Evolutionary conservation across 306 rosid genomes (phyloP), one percentile per base, ranked within the genome.

Genomic region (Fagus crenata): DNA sequence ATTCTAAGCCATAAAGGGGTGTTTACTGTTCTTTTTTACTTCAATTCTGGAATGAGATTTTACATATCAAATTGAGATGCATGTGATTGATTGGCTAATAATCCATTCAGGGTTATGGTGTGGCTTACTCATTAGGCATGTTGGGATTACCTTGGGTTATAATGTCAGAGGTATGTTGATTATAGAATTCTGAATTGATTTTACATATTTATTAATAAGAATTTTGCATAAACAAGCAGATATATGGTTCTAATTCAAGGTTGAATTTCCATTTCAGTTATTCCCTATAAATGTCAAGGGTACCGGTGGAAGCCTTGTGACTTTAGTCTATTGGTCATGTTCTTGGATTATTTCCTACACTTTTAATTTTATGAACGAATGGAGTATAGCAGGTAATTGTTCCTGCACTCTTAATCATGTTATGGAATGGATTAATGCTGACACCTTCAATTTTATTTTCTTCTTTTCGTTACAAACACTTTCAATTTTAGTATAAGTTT

Each of bases 241-340:
- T 43, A 43, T 43, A 43, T 43, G 0, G 9, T 13, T 8, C 49
- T 43, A 43, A 43, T 43, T 43, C 0, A 3, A 56, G 63, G 63
- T n/a, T 18, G 63, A 2, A 8, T 56, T 56, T 22, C 1, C 49
- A 53, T 74, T 75, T 41, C 79, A 86, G 87, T 77, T 80, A 32
- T 86, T 77, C 64, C 89, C 87, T 28, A 71, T 80, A 35, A 86
- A 77, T 36, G 78, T 86, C 49, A 80, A 86, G 72, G 87, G 89
- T 28, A 80, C 83, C 3, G 85, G 83, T 1, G 89, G 89, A 69
- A 83, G 85, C 78, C 82, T 86, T 40, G 46, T 71, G 53, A 80
- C 81, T 11, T 1, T 59, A 55, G 75, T 53, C 12, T 67, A 75
- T 61, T 77, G 82, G 77, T 78, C 78, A 58, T 77, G 72, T 69